Conservation (phyloP, 148 eudicot species). For the Cornus kousa region DNA sequence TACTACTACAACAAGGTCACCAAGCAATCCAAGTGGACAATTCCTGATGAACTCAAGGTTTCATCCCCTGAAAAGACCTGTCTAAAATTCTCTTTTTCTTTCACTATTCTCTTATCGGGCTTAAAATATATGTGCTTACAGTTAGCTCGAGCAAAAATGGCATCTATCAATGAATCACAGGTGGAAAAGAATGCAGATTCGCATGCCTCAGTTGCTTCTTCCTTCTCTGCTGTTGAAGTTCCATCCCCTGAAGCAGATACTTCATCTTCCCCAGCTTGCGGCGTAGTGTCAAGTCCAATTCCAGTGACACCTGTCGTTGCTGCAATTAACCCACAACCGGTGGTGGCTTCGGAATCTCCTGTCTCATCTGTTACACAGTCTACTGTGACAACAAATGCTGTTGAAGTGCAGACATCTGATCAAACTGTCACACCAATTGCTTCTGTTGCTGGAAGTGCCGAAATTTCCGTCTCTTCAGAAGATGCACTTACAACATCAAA, state of each 20-base stretch:
- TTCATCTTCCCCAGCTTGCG: conserved; percentile 24
- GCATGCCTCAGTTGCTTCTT: conserved; percentile 31
- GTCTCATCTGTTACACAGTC: conserved; percentile 29
- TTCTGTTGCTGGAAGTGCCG: conserved; percentile 32
- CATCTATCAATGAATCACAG: conserved; percentile 27
- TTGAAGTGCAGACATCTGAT: conserved; percentile 28
- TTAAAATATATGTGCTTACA: conserved; percentile 26
- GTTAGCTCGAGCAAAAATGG: conserved; percentile 67
- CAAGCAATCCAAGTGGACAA: conserved; percentile 81
- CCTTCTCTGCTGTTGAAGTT: conserved; percentile 32
- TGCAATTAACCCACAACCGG: conserved; percentile 31
- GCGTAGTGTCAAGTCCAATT: conserved; percentile 44
- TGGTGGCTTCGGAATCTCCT: conserved; percentile 31
- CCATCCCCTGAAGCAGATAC: conserved; percentile 27
- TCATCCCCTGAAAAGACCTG: conserved; percentile 3
- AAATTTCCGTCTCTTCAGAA: conserved; percentile 19
- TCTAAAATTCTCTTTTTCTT: not conserved
- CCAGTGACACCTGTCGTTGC: conserved; percentile 42
- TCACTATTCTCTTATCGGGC: conserved; percentile 11
- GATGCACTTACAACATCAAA: conserved; percentile 34
- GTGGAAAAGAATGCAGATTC: conserved; percentile 30
- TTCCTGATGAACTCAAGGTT: conserved; percentile 94
- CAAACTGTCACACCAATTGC: conserved; percentile 32
- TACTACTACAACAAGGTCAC: conserved; percentile 79
- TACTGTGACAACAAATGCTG: conserved; percentile 27